Conservation (phyloP, 495 filamentous ascomycete species). For the Penicillium chermesinum region DNA sequence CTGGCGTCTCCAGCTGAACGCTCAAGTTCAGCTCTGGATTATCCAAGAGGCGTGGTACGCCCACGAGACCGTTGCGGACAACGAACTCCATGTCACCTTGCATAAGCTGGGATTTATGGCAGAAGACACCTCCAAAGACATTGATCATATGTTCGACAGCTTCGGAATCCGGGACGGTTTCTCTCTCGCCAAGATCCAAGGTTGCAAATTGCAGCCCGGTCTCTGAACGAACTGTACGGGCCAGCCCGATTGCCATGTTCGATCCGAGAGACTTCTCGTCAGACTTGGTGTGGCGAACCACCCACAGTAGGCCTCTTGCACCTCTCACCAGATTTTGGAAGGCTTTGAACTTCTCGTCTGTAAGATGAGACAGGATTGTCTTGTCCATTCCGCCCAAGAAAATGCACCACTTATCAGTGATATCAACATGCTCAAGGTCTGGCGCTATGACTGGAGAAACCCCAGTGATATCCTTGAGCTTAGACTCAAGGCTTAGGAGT, state of each 20-base stretch:
- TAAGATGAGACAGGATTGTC: conserved; percentile 20
- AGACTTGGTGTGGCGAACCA: conserved; percentile 14
- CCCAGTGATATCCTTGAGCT: conserved; percentile 12
- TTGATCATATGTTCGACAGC: conserved; percentile 18
- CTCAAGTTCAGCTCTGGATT: conserved; percentile 22
- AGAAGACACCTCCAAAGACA: conserved; percentile 25
- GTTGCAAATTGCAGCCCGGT: conserved; percentile 26
- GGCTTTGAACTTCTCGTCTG: conserved; percentile 17
- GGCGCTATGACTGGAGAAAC: conserved; percentile 2
- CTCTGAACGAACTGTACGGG: conserved; percentile 30
- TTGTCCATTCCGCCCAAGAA: conserved; percentile 25
- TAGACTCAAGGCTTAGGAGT: conserved; percentile 8
- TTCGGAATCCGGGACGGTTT: conserved; percentile 8
- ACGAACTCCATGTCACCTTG: conserved; percentile 28
- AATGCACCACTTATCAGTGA: conserved; percentile 29
- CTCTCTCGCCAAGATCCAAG: conserved; percentile 24
- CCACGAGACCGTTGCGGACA: conserved; percentile 21
- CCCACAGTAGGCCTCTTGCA: conserved; percentile 28
- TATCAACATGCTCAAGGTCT: conserved; percentile 8
- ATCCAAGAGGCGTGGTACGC: conserved; percentile 26
- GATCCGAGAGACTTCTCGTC: conserved; percentile 15
- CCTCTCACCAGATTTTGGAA: conserved; percentile 20
- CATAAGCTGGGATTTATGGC: conserved; percentile 13
- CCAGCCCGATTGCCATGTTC: conserved; percentile 27
- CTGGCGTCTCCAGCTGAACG: conserved; percentile 20